phyloP scores from a whole-genome alignment of 2,329 filamentous ascomycete species.

The Fusarium nygamai region DNA sequence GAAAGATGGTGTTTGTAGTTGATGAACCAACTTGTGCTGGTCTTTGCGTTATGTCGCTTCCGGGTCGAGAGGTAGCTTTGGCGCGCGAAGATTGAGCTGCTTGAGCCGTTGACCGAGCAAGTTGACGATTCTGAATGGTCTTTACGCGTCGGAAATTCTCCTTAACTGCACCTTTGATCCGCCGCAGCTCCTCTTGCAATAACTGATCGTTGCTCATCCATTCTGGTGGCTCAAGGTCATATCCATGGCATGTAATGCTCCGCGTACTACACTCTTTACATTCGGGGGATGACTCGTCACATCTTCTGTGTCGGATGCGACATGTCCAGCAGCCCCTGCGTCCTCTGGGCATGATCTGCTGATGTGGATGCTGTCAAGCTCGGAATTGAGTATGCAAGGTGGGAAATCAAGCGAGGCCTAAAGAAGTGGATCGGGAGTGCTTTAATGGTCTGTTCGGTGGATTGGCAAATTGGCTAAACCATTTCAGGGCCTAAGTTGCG shows the following conservation, averaged over 20 bases:
- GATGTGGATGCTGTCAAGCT: not conserved
- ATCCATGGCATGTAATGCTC: conserved; percentile 40
- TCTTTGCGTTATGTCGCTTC: not conserved
- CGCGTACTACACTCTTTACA: conserved; percentile 41
- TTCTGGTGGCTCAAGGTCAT: conserved; percentile 45
- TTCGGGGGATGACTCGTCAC: conserved; percentile 38
- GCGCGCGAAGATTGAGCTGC: not conserved
- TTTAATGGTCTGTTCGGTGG: not conserved
- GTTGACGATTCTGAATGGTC: conserved; percentile 5
- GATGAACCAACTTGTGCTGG: not conserved
- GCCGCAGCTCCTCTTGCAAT: conserved; percentile 43
- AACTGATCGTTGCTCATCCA: conserved; percentile 46
- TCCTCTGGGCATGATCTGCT: conserved; percentile 11
- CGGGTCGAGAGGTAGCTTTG: not conserved
- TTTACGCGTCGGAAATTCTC: conserved; percentile 35
- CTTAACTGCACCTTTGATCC: conserved; percentile 41
- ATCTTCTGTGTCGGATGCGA: conserved; percentile 44
- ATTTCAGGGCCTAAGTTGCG: not conserved
- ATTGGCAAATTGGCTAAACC: not conserved
- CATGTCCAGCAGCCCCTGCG: conserved; percentile 45
- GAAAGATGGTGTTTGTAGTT: conserved; percentile 15
- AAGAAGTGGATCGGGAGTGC: not conserved
- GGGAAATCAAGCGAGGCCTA: not conserved
- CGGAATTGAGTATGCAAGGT: not conserved
- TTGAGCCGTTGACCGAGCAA: not conserved